phyloP scores from a whole-genome alignment of 2,329 filamentous ascomycete genomes.

The Xenosphaeropsis pyriputrescens region DNA sequence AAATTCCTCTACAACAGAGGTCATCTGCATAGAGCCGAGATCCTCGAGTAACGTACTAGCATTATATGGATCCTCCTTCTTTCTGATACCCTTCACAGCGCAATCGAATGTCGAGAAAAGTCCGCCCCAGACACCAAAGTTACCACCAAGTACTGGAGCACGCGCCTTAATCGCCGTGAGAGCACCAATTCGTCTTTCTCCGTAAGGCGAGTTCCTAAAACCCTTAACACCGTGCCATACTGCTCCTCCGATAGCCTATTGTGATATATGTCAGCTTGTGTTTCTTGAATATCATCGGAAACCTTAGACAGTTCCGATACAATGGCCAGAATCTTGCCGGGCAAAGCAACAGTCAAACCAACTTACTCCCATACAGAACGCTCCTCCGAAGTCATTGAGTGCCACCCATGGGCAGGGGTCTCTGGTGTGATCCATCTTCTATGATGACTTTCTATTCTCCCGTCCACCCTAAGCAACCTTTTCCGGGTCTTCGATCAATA shows the following conservation, averaged over 20 bases:
- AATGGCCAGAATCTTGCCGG: background rate
- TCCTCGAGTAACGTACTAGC: constrained; percentile 40
- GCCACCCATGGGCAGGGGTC: constrained; percentile 97
- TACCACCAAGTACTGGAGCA: constrained; percentile 88
- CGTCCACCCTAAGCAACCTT: background rate
- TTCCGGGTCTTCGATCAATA: too few species aligned
- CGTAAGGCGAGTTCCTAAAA: constrained; percentile 77
- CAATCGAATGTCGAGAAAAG: constrained; percentile 95
- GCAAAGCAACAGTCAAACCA: constrained; percentile 2
- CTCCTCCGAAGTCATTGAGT: constrained; percentile 93
- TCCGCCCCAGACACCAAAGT: constrained; percentile 97
- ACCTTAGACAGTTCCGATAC: background rate
- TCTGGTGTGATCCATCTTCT: constrained; percentile 78
- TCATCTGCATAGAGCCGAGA: background rate
- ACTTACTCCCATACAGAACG: constrained; percentile 90
- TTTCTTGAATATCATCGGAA: background rate
- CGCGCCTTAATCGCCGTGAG: constrained; percentile 96
- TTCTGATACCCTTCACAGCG: constrained; percentile 80
- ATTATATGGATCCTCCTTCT: constrained; percentile 98
- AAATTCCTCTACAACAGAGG: background rate
- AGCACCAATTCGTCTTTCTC: constrained; percentile 88
- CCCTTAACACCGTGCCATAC: constrained; percentile 98
- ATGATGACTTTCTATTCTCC: constrained; percentile 8
- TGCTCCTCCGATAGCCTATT: constrained; percentile 58
- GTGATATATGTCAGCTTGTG: background rate